phyloP scores from a whole-genome alignment of 495 filamentous ascomycete species.

The Collariella sp. region DNA sequence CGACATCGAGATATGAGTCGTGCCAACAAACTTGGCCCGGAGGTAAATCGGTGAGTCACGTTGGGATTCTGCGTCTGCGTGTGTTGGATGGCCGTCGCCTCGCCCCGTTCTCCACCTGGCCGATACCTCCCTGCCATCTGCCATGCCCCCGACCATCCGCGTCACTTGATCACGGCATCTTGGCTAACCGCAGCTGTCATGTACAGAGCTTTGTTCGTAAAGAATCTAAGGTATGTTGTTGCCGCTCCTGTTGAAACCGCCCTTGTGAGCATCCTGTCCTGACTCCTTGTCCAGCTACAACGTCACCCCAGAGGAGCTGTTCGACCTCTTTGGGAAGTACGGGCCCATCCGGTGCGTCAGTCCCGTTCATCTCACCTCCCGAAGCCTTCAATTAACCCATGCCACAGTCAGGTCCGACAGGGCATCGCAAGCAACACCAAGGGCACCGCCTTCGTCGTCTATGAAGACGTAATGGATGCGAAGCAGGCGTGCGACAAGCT shows the following conservation, averaged over 20 bases:
- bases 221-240: constrained; percentile 76
- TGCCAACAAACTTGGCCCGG: constrained; percentile 81
- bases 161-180: constrained; percentile 2
- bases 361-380: background rate
- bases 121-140: background rate
- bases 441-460: constrained; percentile 97
- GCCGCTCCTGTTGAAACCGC: background rate
- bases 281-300: constrained; percentile 65
- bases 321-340: constrained; percentile 92
- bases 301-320: constrained; percentile 87
- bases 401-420: constrained; percentile 85
- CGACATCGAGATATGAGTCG: constrained; percentile 63
- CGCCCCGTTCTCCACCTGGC: constrained; percentile 1
- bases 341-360: constrained; percentile 75
- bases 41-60: constrained; percentile 79
- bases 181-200: constrained; percentile 27
- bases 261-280: constrained; percentile 6
- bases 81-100: background rate
- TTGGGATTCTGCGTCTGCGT: background rate
- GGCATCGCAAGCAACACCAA: constrained; percentile 96
- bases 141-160: constrained; percentile 6
- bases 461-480: constrained; percentile 98
- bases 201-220: constrained; percentile 87
- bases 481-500: constrained; percentile 98
- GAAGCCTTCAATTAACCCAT: constrained; percentile 20